Percentiles rank a stretch among this genome's conserved stretches.
These are phyloP conservation scores for Pythium dissimile DNA, from an alignment of 352 stramenopile genomes.

Conservation along the genomic window DNA sequence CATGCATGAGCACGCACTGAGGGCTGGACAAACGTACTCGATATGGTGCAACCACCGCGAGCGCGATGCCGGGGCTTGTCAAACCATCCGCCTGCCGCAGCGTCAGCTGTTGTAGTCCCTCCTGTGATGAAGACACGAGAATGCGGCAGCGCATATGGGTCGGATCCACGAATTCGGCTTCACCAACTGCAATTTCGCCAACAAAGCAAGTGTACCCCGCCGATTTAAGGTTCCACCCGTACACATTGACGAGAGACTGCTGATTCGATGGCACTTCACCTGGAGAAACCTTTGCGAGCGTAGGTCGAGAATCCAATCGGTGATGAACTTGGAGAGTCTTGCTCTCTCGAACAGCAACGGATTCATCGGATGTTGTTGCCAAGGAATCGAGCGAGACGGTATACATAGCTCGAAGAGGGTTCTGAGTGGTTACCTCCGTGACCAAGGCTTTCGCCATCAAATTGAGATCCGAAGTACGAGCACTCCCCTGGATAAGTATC, in stretches of 20 bases:
- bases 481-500: constrained; percentile 19
- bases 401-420: constrained; percentile 12
- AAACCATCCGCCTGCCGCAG: constrained; percentile 5
- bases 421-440: constrained; percentile 6
- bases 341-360: not conserved
- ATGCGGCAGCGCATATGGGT: constrained; percentile 8
- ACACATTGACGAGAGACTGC: constrained; percentile 1
- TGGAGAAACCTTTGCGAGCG: constrained; percentile 5
- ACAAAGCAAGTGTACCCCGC: constrained; percentile 9
- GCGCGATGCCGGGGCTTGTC: constrained; percentile 2
- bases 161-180: constrained; percentile 1
- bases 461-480: constrained; percentile 11
- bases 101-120: constrained; percentile 6
- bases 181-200: not conserved
- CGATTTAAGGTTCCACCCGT: constrained; percentile 15
- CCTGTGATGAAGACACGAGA: not conserved
- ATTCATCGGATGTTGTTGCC: not conserved
- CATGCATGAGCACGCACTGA: not conserved
- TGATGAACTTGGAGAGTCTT: constrained; percentile 1
- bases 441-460: constrained; percentile 8
- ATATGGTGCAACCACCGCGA: constrained; percentile 10
- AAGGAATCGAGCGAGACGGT: constrained; percentile 10
- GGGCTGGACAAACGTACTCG: not conserved
- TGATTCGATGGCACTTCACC: constrained; percentile 10
- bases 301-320: not conserved